Base-by-base conservation (phyloP, 805 yeast genomes). In the Ogataea philodendri region DNA sequence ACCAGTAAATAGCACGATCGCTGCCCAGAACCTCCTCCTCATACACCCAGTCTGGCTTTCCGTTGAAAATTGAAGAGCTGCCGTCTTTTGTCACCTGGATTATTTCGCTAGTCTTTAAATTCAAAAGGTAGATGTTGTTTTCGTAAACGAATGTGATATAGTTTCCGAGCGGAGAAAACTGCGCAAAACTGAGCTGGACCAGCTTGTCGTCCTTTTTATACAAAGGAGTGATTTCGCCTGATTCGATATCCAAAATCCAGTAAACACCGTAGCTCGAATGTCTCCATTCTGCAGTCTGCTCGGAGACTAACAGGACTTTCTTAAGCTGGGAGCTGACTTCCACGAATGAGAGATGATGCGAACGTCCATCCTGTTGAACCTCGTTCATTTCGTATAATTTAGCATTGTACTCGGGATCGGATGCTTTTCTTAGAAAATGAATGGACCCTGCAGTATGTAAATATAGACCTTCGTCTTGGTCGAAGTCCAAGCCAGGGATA, bases 11-110 rank as follows among this genome's bases (percentile, higher is more conserved):
- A 0, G 83, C 76, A 22, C 55, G 59, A 43, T 81, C 89, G 10
- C 62, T 49, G 0, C 69, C 70, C 9, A 78, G 59, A 1, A 84
- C 84, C 50, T 84, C 95, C 52, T 84, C 94, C 55, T 84, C 94
- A 55, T 84, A 84, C 2, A 84, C 80, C 93, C 94, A 84, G 51
- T 84, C 93, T 0, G 89, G 78, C 44, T 69, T 79, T 5, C 86
- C 95, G 47, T 84, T 79, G 42, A 71, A 67, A 4, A 82, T 62
- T 11, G 68, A 59, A 0, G 44, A 51, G 9, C 70, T 61, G 0
- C 88, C 89, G 52, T 75, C 82, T 4, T 44, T 41, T 1, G 82
- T 73, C 7, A 76, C 54, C 38, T 60, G 66, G 0, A 42, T 51
- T 4, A 55, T 40, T 9, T 49, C 30, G 5, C 30, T 14, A 0